These are phyloP conservation scores for Ceratonia siliqua DNA, from an alignment of 306 rosid species.

Conservation along the genomic window DNA sequence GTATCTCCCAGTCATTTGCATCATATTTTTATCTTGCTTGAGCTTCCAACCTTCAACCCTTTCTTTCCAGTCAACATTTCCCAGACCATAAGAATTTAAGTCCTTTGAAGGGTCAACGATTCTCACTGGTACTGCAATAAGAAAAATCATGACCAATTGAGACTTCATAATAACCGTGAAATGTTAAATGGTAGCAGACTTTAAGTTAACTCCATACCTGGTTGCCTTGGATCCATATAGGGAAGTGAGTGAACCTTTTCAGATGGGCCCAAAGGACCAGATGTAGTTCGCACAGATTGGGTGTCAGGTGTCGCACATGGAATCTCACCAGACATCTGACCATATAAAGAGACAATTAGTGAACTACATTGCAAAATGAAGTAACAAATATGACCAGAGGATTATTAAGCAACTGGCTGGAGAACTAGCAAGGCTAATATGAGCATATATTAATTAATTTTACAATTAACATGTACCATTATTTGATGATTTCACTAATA, in stretches of 20 bases:
- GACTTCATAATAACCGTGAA: slow-evolving; percentile 27
- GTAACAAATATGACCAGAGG: background rate
- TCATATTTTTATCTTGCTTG: slow-evolving; percentile 88
- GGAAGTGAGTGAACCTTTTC: slow-evolving; percentile 69
- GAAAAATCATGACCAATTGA: slow-evolving; percentile 25
- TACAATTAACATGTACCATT: slow-evolving; percentile 1
- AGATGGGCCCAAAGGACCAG: slow-evolving; percentile 90
- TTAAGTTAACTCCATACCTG: slow-evolving; percentile 57
- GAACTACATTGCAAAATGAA: background rate
- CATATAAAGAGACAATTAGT: slow-evolving; percentile 13
- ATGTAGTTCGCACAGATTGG: slow-evolving; percentile 87
- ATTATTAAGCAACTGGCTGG: background rate
- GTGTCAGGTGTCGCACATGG: slow-evolving; percentile 88
- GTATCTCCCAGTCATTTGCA: slow-evolving; percentile 74
- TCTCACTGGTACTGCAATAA: slow-evolving; percentile 79
- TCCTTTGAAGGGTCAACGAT: slow-evolving; percentile 95
- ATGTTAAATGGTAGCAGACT: slow-evolving; percentile 3
- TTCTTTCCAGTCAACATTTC: slow-evolving; percentile 99
- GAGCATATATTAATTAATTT: background rate
- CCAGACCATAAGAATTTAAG: slow-evolving; percentile 92
- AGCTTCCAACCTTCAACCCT: slow-evolving; percentile 99
- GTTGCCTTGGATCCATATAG: slow-evolving; percentile 81
- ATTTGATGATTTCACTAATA: background rate
- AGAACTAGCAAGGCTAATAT: background rate
- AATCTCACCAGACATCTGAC: slow-evolving; percentile 90